A percentile compares a stretch with the other conserved stretches of the same genome.
Evolutionary conservation across 192 early-diverging fungal species (phyloP).

Genomic region (Entomortierella chlamydospora): DNA sequence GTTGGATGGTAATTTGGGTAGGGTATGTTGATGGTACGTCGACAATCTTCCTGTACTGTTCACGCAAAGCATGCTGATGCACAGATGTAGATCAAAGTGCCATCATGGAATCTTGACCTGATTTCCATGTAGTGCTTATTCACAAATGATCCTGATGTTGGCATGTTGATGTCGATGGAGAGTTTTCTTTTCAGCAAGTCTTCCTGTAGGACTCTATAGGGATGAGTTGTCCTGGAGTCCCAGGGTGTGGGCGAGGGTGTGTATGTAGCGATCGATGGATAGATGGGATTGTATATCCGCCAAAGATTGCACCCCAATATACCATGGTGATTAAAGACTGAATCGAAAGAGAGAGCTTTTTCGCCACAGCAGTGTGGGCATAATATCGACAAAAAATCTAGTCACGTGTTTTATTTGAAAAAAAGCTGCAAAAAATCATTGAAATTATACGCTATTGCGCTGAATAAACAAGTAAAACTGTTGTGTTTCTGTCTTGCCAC

Average conservation of each 20-base stretch:
- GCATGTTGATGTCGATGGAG: background rate
- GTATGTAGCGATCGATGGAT: constrained; percentile 27
- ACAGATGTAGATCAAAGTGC: constrained; percentile 20
- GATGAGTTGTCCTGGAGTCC: background rate
- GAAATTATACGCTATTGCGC: constrained; percentile 21
- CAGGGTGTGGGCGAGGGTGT: background rate
- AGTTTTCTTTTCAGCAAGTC: background rate
- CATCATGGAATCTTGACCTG: constrained; percentile 7
- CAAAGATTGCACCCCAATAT: constrained; percentile 4
- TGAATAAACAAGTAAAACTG: constrained; percentile 49
- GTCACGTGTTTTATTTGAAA: constrained; percentile 1
- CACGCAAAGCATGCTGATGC: background rate
- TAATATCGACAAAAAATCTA: background rate
- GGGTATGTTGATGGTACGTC: too few relatives aligned
- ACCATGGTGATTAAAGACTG: constrained; percentile 46
- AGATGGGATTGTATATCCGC: constrained; percentile 1
- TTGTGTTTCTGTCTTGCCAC: constrained; percentile 48
- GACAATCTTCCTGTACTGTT: too few relatives aligned
- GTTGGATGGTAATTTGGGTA: too few relatives aligned
- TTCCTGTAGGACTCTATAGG: background rate
- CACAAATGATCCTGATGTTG: background rate
- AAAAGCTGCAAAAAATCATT: too few relatives aligned
- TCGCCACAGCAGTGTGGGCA: background rate
- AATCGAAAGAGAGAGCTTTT: constrained; percentile 36
- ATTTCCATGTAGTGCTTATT: background rate